Base-by-base conservation (phyloP, 345 rosid species). In the Citrus maxima region DNA sequence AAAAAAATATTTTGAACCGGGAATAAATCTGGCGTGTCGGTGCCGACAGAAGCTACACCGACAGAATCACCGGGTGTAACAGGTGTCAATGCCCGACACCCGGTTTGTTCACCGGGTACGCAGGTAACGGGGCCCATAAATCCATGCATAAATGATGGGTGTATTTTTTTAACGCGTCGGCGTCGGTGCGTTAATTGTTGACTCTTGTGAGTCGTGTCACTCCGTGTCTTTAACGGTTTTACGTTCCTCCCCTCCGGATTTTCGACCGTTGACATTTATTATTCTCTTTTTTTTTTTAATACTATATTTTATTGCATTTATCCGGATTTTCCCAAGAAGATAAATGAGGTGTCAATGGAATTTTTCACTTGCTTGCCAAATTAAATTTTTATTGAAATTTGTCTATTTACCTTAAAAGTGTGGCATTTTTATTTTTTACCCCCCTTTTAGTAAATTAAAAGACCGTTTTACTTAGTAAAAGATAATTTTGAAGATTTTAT, bases 21-120 rank as follows among this genome's bases (percentile, higher is more conserved):
- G n/a, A 75, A 70, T 42, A 51, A 76, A 76, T 77, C 78, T 77
- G 61, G 84, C 82, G 84, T 80, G 91, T 88, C 89, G 88, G 91
- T 87, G 88, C 91, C 88, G 87, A 87, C 91, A 87, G 62, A 4
- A 0, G 4, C 3, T 5, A 13, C 82, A 82, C 88, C 89, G 88
- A 88, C 89, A 80, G 78, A 6, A 10, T 16, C 5, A 88, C 87
- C 63, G 85, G 88, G 60, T 65, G 75, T 62, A 69, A n/a, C 35
- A 73, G 80, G 79, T 74, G 27, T 51, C 54, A 63, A 7, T 0
- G 18, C 51, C 69, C 54, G 73, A 46, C 61, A 49, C 22, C 24
- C 19, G 2, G 76, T 62, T 77, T 6, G 32, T 35, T 76, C 34
- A 82, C 87, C 85, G 82, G 89, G 32, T 61, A 69, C 49, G 63